Evolutionary conservation across 2,329 filamentous ascomycete species (phyloP).

Genomic region (Trichoderma polysporum): DNA sequence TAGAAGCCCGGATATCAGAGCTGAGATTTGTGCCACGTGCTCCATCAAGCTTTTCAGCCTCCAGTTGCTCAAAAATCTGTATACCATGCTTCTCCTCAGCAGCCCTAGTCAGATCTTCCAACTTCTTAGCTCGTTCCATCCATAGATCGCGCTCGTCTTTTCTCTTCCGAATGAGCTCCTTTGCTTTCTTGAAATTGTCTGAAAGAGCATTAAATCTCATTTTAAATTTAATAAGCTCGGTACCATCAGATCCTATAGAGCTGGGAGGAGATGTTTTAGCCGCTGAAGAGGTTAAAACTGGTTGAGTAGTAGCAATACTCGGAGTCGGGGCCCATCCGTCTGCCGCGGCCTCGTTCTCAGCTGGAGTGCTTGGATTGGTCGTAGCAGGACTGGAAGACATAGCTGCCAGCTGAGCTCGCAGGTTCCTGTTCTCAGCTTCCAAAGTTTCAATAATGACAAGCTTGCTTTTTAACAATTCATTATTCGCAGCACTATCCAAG

Average conservation of each 20-base stretch:
- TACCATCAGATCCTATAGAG: not conserved
- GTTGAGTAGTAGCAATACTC: not conserved
- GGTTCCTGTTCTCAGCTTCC: slow-evolving; percentile 43
- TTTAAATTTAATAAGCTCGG: slow-evolving; percentile 40
- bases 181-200: slow-evolving; percentile 42
- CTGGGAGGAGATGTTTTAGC: not conserved
- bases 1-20: slow-evolving; percentile 21
- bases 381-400: not conserved
- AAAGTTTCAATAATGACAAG: slow-evolving; percentile 35
- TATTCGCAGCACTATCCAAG: not conserved
- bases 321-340: not conserved
- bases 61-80: slow-evolving; percentile 30
- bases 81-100: slow-evolving; percentile 42
- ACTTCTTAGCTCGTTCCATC: slow-evolving; percentile 44
- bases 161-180: slow-evolving; percentile 40
- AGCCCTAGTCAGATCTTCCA: slow-evolving; percentile 45
- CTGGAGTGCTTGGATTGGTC: not conserved
- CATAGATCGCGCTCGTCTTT: slow-evolving; percentile 46
- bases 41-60: not conserved
- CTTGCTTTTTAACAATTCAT: slow-evolving; percentile 4
- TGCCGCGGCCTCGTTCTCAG: not conserved
- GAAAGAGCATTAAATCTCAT: slow-evolving; percentile 43
- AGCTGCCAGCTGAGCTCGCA: slow-evolving; percentile 39
- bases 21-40: slow-evolving; percentile 20
- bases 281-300: not conserved